Base-by-base conservation (phyloP, 768 basidiomycete genomes). In the Termitomyces sp. region DNA sequence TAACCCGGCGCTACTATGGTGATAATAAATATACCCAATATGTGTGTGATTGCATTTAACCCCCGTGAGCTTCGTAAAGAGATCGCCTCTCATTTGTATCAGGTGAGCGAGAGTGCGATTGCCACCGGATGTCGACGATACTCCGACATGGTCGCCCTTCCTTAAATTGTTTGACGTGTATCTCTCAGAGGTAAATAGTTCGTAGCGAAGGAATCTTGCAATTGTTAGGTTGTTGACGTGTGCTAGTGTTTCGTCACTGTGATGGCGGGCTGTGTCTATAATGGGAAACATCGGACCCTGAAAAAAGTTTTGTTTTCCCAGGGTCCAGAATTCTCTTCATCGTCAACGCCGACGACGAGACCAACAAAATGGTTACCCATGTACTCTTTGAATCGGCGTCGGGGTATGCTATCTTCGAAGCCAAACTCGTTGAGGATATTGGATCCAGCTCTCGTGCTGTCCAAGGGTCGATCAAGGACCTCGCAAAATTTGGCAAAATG, bases 341-440 rank as follows among this genome's bases (percentile, higher is more conserved):
- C 70, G 72, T 67, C 67, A 60, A 51, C 70, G 66, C 69, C 73
- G 64, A 67, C 69, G 73, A 76, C 67, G 57, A 68, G 67, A 62
- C 55, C 64, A 58, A 59, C 64, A 66, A 68, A 60, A 84, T 87
- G 84, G 80, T 88, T 63, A 91, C 90, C 13, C 94, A 98, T 75
- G 81, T 91, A 60, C 85, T 98, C 58, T 95, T 95, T 78, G 95
- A 98, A 76, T 87, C 91, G 5, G 86, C 95, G 57, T 94, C 94
- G 30, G 95, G 95, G 54, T 95, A 95, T 81, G 93, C 93, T 54
- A 79, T 97, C 57, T 96, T 97, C 72, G 84, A 95, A 70, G 87
- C 88, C 63, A 90, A 90, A 65, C 83, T 93, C 50, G 79, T 84
- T 54, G 96, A 98, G 74, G 87, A 94, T 61, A 88, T 98, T 69